These are phyloP conservation scores for Thermochaetoides thermophila DNA, from an alignment of 495 filamentous ascomycete genomes.

Conservation along the genomic window DNA sequence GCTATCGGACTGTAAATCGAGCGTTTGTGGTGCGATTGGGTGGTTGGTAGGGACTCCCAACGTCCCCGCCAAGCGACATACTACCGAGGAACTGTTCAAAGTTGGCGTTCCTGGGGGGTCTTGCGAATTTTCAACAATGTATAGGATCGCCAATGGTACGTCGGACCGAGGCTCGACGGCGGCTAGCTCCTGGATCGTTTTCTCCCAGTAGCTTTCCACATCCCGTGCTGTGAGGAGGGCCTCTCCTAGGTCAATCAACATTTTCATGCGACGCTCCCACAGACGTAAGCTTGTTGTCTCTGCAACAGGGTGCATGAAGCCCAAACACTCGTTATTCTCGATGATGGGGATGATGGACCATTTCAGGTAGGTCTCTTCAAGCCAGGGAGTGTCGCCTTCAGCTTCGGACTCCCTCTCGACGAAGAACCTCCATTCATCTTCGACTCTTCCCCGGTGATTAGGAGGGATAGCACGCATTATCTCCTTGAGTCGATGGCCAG, in stretches of 20 bases:
- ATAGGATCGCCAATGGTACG: conserved; percentile 43
- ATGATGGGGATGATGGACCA: conserved; percentile 48
- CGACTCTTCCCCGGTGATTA: conserved; percentile 11
- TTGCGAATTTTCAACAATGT: conserved; percentile 33
- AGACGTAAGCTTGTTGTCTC: conserved; percentile 22
- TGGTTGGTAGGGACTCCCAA: conserved; percentile 45
- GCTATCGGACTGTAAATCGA: conserved; percentile 35
- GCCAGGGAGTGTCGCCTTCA: conserved; percentile 24
- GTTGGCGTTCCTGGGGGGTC: conserved; percentile 26
- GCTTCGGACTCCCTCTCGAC: conserved; percentile 27
- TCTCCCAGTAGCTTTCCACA: conserved; percentile 22
- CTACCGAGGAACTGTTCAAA: conserved; percentile 23
- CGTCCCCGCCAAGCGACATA: conserved; percentile 39
- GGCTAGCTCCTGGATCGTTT: conserved; percentile 15
- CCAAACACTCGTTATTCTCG: conserved; percentile 34
- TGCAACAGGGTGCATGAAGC: conserved; percentile 20
- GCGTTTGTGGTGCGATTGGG: conserved; percentile 30
- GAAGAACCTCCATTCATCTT: conserved; percentile 27
- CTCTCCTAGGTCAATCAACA: conserved; percentile 23
- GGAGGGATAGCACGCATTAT: conserved; percentile 13
- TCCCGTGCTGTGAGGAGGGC: conserved; percentile 17
- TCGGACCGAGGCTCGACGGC: conserved; percentile 29
- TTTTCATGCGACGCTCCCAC: conserved; percentile 26
- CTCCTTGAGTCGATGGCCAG: conserved; percentile 21
- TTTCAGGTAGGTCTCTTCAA: conserved; percentile 49